phyloP scores from a whole-genome alignment of 306 rosid species.

The Dryas octopetala region DNA sequence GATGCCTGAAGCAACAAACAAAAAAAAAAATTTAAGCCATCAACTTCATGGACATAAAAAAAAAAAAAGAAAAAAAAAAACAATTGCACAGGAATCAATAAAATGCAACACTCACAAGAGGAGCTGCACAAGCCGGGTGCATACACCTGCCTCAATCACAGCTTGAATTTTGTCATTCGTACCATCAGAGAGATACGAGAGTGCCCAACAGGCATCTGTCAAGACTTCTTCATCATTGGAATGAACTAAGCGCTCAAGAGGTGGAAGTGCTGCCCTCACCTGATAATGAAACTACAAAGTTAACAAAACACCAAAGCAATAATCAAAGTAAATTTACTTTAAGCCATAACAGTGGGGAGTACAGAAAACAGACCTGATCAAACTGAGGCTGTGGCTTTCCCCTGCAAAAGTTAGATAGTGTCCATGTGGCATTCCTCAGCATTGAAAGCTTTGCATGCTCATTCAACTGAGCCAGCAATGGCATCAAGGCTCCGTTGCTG shows the following conservation, averaged over 20 bases:
- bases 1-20: slow-evolving; percentile 55
- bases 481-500: slow-evolving; percentile 70
- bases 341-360: neutral
- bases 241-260: slow-evolving; percentile 80
- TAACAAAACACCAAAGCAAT: slow-evolving; percentile 1
- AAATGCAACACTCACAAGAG: slow-evolving; percentile 58
- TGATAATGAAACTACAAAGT: slow-evolving; percentile 29
- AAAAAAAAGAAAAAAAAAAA: neutral
- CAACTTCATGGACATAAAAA: neutral
- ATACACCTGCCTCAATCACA: slow-evolving; percentile 85
- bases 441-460: slow-evolving; percentile 93
- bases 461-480: slow-evolving; percentile 73
- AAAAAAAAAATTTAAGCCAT: neutral
- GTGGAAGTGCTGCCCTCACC: slow-evolving; percentile 93
- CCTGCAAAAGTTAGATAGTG: slow-evolving; percentile 87
- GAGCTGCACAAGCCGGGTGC: slow-evolving; percentile 71
- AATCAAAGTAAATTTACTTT: neutral
- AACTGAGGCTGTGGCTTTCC: slow-evolving; percentile 96
- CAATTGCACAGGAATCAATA: neutral
- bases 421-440: slow-evolving; percentile 96
- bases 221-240: slow-evolving; percentile 92
- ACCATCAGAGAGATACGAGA: slow-evolving; percentile 88
- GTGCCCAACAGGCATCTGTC: slow-evolving; percentile 95
- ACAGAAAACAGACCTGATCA: slow-evolving; percentile 54
- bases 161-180: slow-evolving; percentile 95